Percentiles rank a stretch among this genome's conserved stretches.
These are phyloP conservation scores for Podospora anserina DNA, from an alignment of 495 filamentous ascomycete species.

Conservation along the genomic window DNA sequence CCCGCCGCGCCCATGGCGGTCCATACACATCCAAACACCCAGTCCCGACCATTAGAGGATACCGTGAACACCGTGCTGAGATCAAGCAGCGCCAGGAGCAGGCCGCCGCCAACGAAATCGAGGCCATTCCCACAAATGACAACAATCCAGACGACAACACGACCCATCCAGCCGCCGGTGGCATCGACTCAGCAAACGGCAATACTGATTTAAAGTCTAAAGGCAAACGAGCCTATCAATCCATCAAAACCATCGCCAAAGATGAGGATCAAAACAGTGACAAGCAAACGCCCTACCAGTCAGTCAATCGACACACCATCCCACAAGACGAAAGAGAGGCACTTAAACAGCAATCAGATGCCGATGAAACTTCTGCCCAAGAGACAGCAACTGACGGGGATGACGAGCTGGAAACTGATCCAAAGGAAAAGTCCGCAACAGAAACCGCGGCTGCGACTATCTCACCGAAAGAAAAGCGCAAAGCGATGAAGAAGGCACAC, in stretches of 20 bases:
- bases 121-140: slow-evolving; percentile 34
- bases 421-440: slow-evolving; percentile 48
- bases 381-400: slow-evolving; percentile 12
- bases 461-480: slow-evolving; percentile 57
- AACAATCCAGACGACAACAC: not conserved
- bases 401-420: slow-evolving; percentile 19
- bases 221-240: slow-evolving; percentile 37
- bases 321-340: slow-evolving; percentile 18
- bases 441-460: slow-evolving; percentile 45
- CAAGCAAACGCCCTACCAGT: slow-evolving; percentile 33
- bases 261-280: slow-evolving; percentile 33
- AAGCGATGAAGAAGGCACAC: slow-evolving; percentile 51
- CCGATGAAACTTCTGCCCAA: not conserved
- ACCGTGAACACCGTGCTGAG: slow-evolving; percentile 54
- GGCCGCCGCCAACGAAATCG: slow-evolving; percentile 16
- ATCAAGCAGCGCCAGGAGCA: slow-evolving; percentile 43
- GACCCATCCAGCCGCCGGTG: not conserved
- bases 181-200: not conserved
- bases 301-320: slow-evolving; percentile 38
- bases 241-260: slow-evolving; percentile 42
- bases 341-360: not conserved
- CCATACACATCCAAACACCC: slow-evolving; percentile 57
- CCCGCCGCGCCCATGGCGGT: slow-evolving; percentile 44
- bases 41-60: slow-evolving; percentile 61
- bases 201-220: slow-evolving; percentile 31